A percentile compares a stretch with the other conserved stretches of the same genome.
Conservation (phyloP, 1,139 yeast genomes). For the Taiozyma onychis region DNA sequence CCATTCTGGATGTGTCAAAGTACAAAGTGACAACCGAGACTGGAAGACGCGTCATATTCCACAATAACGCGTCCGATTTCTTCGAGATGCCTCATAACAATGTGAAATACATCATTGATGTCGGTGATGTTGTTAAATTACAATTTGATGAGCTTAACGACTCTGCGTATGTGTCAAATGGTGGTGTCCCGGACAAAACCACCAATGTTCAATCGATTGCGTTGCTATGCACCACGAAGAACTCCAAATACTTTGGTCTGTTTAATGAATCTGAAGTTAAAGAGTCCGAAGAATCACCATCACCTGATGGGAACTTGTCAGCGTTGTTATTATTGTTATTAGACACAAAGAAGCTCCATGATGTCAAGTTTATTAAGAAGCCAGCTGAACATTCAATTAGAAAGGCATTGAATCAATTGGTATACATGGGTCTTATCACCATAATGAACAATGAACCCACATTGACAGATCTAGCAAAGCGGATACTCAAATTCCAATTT, state of each 20-base stretch:
- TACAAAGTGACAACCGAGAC: background rate
- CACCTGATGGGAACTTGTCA: background rate
- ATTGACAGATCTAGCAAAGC: background rate
- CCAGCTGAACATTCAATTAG: background rate
- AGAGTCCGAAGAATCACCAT: background rate
- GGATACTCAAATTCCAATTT: background rate
- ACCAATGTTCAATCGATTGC: background rate
- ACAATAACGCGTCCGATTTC: background rate
- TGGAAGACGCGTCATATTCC: background rate
- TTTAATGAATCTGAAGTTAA: background rate
- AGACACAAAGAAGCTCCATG: background rate
- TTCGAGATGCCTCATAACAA: background rate
- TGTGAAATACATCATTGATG: background rate
- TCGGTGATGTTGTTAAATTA: background rate
- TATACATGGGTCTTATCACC: background rate
- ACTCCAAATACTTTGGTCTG: background rate
- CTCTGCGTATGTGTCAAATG: conserved; percentile 3
- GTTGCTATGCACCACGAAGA: background rate
- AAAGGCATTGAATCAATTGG: background rate
- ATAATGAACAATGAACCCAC: background rate
- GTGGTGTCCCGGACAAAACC: background rate
- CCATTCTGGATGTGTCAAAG: background rate
- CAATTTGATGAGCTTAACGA: conserved; percentile 7
- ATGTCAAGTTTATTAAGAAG: background rate
- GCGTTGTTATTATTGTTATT: background rate